Evolutionary conservation across 2,329 filamentous ascomycete species (phyloP).

Genomic region (Apiospora hydei): DNA sequence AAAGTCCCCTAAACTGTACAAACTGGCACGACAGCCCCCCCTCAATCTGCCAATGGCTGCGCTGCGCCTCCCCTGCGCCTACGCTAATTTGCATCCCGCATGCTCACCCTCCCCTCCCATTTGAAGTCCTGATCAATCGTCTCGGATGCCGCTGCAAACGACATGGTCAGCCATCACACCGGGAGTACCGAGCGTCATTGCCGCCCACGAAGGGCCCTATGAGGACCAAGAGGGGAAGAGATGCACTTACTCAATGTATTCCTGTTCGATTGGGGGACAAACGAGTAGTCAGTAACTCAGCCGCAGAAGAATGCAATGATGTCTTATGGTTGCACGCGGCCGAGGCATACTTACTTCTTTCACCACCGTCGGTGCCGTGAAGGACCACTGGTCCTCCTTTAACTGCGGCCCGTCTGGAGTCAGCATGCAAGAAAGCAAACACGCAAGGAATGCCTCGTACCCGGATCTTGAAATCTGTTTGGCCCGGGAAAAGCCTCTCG

Average conservation of each 20-base stretch:
- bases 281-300: constrained; percentile 1
- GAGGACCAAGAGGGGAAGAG: neutral
- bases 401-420: constrained; percentile 32
- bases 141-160: neutral
- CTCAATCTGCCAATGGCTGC: neutral
- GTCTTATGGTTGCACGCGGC: neutral
- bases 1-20: neutral
- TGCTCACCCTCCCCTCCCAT: neutral
- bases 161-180: neutral
- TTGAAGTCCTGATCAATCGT: neutral
- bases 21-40: neutral
- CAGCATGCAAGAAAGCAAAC: constrained; percentile 1
- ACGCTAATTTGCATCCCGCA: neutral
- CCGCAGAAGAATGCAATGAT: neutral
- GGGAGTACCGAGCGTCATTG: constrained; percentile 11
- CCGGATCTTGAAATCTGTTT: constrained; percentile 39
- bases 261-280: constrained; percentile 18
- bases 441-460: constrained; percentile 29
- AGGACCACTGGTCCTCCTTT: constrained; percentile 41
- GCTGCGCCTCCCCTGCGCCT: constrained; percentile 19
- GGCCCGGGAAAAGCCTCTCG: constrained; percentile 36
- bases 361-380: constrained; percentile 36
- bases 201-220: neutral
- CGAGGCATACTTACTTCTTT: constrained; percentile 31
- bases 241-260: constrained; percentile 27